Evolutionary conservation across 805 yeast species (phyloP), one percentile per base, ranked within the genome.

Genomic region (Hanseniaspora occidentalis): DNA sequence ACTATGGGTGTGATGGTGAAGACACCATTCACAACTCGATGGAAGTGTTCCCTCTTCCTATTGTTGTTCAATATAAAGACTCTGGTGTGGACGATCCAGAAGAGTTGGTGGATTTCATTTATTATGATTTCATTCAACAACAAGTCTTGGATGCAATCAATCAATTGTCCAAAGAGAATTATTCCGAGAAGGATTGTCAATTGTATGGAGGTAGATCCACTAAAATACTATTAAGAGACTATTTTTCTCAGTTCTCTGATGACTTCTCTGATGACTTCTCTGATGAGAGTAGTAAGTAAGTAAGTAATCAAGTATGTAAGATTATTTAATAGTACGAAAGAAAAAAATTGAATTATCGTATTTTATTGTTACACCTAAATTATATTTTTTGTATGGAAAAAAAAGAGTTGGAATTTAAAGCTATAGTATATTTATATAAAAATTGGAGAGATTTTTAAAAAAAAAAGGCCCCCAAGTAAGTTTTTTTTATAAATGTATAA

Each of bases 1-100:
- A 89, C 52, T 68, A 70, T 49, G 98, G 96, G 0, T 60, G 66
- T 47, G 76, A 77, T 46, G 98, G 98, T 18, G 98, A 92, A 55
- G 97, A 83, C 64, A 69, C 85, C 29, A 50, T 76, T 42, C 88
- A 82, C 61, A 64, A 61, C 43, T 70, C 83, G 1, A 70, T 80
- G 36, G 63, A 64, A 0, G 63, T 69, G 43, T 79, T 70, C 56
- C 71, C 68, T 6, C 66, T 85, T 3, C 96, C 97, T 8, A 88
- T 85, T 51, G 94, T 84, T 10, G 74, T 89, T 21, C 80, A 74
- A 48, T 42, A 72, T 56, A 50, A 45, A 46, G 48, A 54, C 51
- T n/a, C n/a, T 9, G 46, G 49, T 8, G 56, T 57, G 10, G 38
- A 43, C 2, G 52, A 58, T 3, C 51, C 54, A 2, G 51, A 54